phyloP scores from a whole-genome alignment of 495 filamentous ascomycete species.

The Penicillium tannophilum region DNA sequence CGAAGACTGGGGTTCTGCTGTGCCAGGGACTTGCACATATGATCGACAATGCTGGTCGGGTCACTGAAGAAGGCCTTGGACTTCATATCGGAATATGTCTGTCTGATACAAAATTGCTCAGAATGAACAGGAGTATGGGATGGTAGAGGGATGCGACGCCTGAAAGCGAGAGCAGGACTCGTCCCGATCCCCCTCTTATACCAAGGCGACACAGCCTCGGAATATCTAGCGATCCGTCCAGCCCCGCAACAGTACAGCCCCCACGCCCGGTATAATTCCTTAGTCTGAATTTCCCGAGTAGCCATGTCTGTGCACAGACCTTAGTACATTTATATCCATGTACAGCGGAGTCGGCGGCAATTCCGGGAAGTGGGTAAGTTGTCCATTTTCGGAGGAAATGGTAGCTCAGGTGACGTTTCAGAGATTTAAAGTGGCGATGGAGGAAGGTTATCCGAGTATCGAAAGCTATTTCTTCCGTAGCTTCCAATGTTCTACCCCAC shows the following conservation, averaged over 20 bases:
- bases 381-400: neutral
- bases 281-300: constrained; percentile 4
- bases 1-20: constrained; percentile 11
- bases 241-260: constrained; percentile 9
- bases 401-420: constrained; percentile 10
- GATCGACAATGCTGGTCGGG: constrained; percentile 11
- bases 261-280: constrained; percentile 7
- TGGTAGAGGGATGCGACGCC: neutral
- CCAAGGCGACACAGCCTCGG: constrained; percentile 6
- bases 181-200: constrained; percentile 8
- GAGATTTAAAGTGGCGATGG: neutral
- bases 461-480: constrained; percentile 3
- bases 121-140: neutral
- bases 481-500: constrained; percentile 2
- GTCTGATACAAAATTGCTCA: neutral
- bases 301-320: constrained; percentile 11
- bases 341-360: neutral
- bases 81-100: constrained; percentile 7
- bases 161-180: neutral
- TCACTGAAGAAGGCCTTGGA: constrained; percentile 15
- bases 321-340: neutral
- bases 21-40: constrained; percentile 13
- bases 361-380: neutral
- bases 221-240: constrained; percentile 8
- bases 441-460: constrained; percentile 15